Conservation (phyloP, 2,329 filamentous ascomycete species). For the Aspergillus ochraceus region DNA sequence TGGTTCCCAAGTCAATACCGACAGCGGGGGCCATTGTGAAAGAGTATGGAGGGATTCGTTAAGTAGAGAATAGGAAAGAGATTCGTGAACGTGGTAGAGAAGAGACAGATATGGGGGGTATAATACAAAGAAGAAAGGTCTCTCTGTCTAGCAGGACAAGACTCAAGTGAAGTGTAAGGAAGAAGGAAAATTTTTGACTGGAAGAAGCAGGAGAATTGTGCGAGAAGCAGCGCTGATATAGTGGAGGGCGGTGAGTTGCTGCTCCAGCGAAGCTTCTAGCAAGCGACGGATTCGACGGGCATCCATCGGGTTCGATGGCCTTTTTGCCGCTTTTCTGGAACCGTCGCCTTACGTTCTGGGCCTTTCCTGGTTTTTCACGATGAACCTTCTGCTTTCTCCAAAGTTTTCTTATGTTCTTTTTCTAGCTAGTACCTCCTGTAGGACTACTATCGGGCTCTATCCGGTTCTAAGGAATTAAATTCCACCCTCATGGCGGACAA, state of each 20-base stretch:
- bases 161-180: slow-evolving; percentile 1
- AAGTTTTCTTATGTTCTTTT: not conserved
- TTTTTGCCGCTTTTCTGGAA: slow-evolving; percentile 16
- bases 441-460: not conserved
- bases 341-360: not conserved
- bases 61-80: slow-evolving; percentile 16
- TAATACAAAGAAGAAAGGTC: slow-evolving; percentile 5
- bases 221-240: slow-evolving; percentile 40
- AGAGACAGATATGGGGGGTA: slow-evolving; percentile 4
- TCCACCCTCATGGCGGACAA: not conserved
- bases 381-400: not conserved
- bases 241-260: slow-evolving; percentile 41
- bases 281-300: slow-evolving; percentile 36
- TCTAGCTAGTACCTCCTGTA: not conserved
- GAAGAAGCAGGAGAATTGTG: slow-evolving; percentile 20
- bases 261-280: slow-evolving; percentile 43
- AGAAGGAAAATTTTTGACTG: not conserved
- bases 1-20: slow-evolving; percentile 91
- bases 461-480: not conserved
- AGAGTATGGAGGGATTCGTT: slow-evolving; percentile 23
- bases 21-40: slow-evolving; percentile 47
- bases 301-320: slow-evolving; percentile 38
- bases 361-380: not conserved
- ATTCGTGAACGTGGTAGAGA: slow-evolving; percentile 11
- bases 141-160: not conserved